Base-by-base conservation (phyloP, 2,329 filamentous ascomycete genomes). In the Basipetospora sp. region DNA sequence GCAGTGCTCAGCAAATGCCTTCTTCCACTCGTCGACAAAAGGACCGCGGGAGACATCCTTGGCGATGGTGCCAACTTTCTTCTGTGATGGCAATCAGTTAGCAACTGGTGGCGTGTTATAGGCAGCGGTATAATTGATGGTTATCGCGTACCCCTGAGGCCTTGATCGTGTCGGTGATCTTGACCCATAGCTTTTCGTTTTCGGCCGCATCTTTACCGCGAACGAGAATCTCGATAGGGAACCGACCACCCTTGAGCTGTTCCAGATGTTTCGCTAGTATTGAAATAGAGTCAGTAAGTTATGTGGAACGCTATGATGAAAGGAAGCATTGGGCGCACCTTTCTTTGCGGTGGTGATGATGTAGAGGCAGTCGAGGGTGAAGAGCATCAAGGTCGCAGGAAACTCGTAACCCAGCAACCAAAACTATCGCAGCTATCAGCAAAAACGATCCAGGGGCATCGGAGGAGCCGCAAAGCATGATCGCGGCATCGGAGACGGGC, bases 351-450 rank as follows among this genome's bases (percentile, higher is more conserved):
- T 98, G 5, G 90, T 98, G 46, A 98, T 77, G 42, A 96, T 80
- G 61, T 90, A 92, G 49, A 96, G 69, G 33, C 77, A 76, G 43
- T 96, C 90, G 43, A 78, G 65, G 1, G 88, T 96, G 56, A 98
- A 77, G 37, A 98, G 71, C 67, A 98, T 85, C 45, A 98, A 67
- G 0, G 90, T 98, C 28, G 88, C 87, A 25, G 90, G 90, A 53
- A 98, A 98, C 58, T 98, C 90, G 67, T 98, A 98, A 51, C 90
- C 90, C 44, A 98, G 74, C 39, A 98, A 71, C 92, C 92, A 98
- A 61, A 96, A 93, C 87, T 94, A 57, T 43, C 11, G 31, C 26
- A 25, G n/a, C 18, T 18, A 20, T 39, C 15, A 39, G 31, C 31
- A 13, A 34, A 15, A 25, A 18, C 5, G 17, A 3, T 6, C 13